Base-by-base conservation (phyloP, 768 basidiomycete genomes). In the Boletellus emodensis region DNA sequence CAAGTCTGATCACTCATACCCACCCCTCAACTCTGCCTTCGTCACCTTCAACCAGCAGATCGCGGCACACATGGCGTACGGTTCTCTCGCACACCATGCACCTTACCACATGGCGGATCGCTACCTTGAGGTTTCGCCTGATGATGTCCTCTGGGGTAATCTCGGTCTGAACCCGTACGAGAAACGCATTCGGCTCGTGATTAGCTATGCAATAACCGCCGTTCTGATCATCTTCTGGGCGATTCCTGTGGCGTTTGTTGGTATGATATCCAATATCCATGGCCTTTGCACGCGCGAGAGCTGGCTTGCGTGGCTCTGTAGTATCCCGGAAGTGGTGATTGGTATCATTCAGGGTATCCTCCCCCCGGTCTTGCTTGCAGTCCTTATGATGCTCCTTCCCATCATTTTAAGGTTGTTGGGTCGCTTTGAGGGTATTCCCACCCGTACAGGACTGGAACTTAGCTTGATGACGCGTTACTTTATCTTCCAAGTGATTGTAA, bases 381-480 rank as follows among this genome's bases (percentile, higher is more conserved):
- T 98, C 15, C 78, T 99, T 45, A 93, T 94, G 84, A 81, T 93
- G 83, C 74, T 98, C 7, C 75, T 99, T 82, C 85, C 77, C 0
- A 88, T 93, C 61, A 59, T 98, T 14, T 67, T 98, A 51, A 79
- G 95, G 35, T 71, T 90, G 18, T 72, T 97, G 26, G 90, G 84
- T 12, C 75, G 80, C 17, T 86, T 96, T 47, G 91, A 98, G 70
- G 96, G 96, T 17, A 90, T 93, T 17, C 94, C 95, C 0, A 85
- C 88, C 57, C 77, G 78, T 32, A 89, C 85, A 0, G 85, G 83
- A 1, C 70, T 98, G 37, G 95, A 99, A 59, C 77, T 96, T 5
- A 89, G 86, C 45, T 69, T 99, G 62, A 96, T 97, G 94, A 84
- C 83, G 1, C 76, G 96, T 18, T 98, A 78, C 72, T 95, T 95